phyloP scores from a whole-genome alignment of 495 filamentous ascomycete species.

The Podospora australis region DNA sequence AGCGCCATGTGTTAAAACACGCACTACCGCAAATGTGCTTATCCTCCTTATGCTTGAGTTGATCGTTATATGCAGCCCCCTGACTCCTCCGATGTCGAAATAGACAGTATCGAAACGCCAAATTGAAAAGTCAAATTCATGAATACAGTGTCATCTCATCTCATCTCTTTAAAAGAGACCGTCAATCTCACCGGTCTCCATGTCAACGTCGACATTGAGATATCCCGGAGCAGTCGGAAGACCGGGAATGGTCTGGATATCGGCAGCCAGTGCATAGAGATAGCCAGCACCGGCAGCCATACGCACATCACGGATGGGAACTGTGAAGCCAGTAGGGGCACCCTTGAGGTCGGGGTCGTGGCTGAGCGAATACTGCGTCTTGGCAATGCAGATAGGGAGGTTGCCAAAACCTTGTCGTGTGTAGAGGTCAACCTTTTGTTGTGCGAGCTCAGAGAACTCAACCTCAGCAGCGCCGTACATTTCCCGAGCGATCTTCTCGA shows the following conservation, averaged over 20 bases:
- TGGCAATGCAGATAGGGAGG: constrained; percentile 92
- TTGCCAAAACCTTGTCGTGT: constrained; percentile 85
- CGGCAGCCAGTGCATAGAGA: constrained; percentile 90
- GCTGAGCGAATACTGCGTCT: constrained; percentile 95
- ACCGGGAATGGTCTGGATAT: constrained; percentile 97
- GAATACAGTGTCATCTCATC: background rate
- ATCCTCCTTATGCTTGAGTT: constrained; percentile 14
- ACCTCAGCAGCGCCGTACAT: constrained; percentile 94
- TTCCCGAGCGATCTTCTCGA: constrained; percentile 79
- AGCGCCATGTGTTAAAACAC: constrained; percentile 29
- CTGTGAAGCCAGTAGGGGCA: constrained; percentile 91
- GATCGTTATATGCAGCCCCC: constrained; percentile 11
- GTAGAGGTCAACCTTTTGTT: constrained; percentile 94
- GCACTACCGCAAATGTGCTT: constrained; percentile 5
- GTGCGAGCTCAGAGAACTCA: constrained; percentile 88
- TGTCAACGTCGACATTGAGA: constrained; percentile 89
- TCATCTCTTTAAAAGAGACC: constrained; percentile 68
- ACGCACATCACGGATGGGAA: constrained; percentile 89
- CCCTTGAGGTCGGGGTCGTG: constrained; percentile 93
- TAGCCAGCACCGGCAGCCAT: constrained; percentile 93
- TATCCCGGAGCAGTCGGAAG: constrained; percentile 94
- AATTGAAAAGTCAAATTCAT: background rate
- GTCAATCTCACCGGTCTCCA: constrained; percentile 91
- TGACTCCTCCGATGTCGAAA: too few species aligned
- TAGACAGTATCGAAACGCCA: constrained; percentile 1